Base-by-base conservation (phyloP, 176 grass and related monocot species). In the Pontederia crassipes region DNA sequence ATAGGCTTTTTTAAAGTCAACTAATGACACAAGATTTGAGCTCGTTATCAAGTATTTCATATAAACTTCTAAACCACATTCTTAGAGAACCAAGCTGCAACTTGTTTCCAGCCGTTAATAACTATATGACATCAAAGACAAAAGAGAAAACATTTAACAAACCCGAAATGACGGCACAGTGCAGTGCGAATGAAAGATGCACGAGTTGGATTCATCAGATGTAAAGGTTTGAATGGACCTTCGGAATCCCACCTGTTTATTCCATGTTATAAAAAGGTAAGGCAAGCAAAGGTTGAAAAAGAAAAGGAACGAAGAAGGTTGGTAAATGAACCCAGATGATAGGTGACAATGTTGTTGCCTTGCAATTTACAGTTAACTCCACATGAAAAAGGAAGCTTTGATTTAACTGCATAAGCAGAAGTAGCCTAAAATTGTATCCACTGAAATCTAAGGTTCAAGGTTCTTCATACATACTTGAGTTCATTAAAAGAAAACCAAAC, bases 181-280 rank as follows among this genome's bases (percentile, higher is more conserved):
- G 79, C 52, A 45, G 87, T 88, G 45, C 87, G 87, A 13, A 97
- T 79, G 68, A 97, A 97, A 65, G 87, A 88, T 32, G 91, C 52
- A 12, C 92, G 66, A 51, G 58, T 90, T 13, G 92, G 92, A 80
- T 97, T 97, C 79, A 97, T 90, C 62, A 76, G 68, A 69, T 97
- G 92, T 74, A 97, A 82, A 58, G 92, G 87, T 70, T 97, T 91
- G 70, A 97, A 97, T 72, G 92, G 92, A 20, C 87, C 92, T 57
- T 88, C 29, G 17, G 70, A 73, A 60, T 97, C 92, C 92, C 92
- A 97, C 92, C 92, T 97, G 65, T 67, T 73, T 50, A 81, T 77
- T 64, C 12, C 73, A 77, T 57, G 61, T 69, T 65, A 52, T 15
- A 55, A 26, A 16, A 48, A 32, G 29, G 50, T 45, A 70, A 54